Percentiles rank a stretch among this genome's conserved stretches.
Conservation (phyloP, 2,329 filamentous ascomycete genomes). For the Monilinia aucupariae region DNA sequence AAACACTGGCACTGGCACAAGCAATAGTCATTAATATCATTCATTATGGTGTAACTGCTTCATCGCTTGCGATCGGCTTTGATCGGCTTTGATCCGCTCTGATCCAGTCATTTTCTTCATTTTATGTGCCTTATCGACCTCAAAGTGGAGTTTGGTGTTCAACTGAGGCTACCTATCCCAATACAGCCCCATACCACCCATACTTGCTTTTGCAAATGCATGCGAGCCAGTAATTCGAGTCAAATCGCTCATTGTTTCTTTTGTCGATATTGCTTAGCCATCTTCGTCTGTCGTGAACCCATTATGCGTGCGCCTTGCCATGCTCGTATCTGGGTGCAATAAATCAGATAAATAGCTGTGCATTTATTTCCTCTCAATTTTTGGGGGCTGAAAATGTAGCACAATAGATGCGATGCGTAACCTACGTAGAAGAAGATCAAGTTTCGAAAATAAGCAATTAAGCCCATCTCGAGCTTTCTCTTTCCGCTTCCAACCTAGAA, state of each 20-base stretch:
- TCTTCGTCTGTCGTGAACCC: background rate
- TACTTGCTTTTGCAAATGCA: background rate
- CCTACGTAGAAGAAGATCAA: background rate
- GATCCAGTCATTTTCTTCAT: background rate
- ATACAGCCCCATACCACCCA: background rate
- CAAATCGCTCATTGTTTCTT: background rate
- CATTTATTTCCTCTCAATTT: background rate
- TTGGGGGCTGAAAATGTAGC: background rate
- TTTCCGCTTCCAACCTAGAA: slow-evolving; percentile 51
- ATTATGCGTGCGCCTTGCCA: background rate
- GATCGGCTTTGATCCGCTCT: background rate
- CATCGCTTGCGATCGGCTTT: background rate
- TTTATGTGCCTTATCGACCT: background rate
- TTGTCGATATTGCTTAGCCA: too few species aligned
- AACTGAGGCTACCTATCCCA: background rate
- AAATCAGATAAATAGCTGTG: background rate
- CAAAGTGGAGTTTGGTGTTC: background rate
- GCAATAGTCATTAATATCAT: background rate
- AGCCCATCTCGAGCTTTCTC: slow-evolving; percentile 44
- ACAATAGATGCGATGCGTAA: background rate
- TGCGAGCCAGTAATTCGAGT: background rate
- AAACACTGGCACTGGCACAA: too few species aligned
- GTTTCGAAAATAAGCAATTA: background rate
- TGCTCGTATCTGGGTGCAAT: background rate
- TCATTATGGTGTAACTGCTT: background rate